phyloP scores from a whole-genome alignment of 139 green algal genomes.

The Tetraselmis striata region DNA sequence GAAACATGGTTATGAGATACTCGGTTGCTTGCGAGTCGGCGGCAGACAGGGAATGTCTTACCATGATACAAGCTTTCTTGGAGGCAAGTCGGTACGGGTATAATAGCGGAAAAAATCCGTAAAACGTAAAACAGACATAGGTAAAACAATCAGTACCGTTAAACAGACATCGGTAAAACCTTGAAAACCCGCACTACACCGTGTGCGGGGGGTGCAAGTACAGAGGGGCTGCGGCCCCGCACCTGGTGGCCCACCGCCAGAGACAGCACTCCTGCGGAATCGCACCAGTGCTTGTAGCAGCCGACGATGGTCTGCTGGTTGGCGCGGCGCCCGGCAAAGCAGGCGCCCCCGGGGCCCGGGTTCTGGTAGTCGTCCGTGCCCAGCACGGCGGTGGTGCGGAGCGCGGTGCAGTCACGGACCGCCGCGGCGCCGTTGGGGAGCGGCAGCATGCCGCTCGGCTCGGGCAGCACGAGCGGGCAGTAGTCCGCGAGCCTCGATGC shows the following conservation, averaged over 20 bases:
- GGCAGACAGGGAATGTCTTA: no score
- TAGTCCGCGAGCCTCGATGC: constrained; percentile 1
- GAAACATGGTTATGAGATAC: no score
- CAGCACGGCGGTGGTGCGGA: not conserved
- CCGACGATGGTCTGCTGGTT: not conserved
- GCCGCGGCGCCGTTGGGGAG: not conserved
- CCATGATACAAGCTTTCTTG: no score
- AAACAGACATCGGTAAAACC: no score
- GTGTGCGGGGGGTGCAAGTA: no score
- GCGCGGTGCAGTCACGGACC: not conserved
- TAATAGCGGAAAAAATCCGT: no score
- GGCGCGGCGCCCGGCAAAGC: constrained; percentile 3
- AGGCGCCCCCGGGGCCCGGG: not conserved
- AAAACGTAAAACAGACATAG: no score
- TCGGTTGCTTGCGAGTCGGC: no score
- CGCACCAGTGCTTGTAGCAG: constrained; percentile 6
- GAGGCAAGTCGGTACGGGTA: no score
- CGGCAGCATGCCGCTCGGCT: not conserved
- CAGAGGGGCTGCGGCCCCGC: no score
- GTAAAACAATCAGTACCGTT: no score
- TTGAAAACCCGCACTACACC: no score
- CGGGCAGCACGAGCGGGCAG: constrained; percentile 8
- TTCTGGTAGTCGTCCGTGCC: constrained; percentile 2
- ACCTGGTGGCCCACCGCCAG: constrained; percentile 1
- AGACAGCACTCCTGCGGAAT: not conserved